Conservation (phyloP, 345 rosid genomes). For the Clausena lansium region DNA sequence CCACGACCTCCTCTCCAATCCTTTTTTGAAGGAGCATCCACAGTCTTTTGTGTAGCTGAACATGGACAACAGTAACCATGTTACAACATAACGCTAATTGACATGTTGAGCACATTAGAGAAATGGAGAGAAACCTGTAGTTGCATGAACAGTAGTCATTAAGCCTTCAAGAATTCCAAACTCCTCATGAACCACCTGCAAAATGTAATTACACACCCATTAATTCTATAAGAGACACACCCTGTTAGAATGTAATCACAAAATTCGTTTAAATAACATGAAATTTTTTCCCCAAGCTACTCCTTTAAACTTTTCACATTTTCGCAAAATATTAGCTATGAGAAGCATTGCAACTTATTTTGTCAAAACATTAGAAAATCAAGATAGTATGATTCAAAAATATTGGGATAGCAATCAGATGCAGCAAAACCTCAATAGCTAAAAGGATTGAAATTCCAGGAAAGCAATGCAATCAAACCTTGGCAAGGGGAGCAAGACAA, state of each 20-base stretch:
- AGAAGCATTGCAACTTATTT: background rate
- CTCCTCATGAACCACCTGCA: constrained; percentile 95
- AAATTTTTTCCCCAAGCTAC: background rate
- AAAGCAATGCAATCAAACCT: constrained; percentile 47
- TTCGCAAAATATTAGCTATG: background rate
- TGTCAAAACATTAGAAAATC: background rate
- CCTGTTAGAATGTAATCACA: background rate
- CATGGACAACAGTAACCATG: constrained; percentile 17
- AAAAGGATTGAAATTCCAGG: constrained; percentile 11
- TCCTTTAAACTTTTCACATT: background rate
- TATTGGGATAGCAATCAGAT: background rate
- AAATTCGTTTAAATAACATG: background rate
- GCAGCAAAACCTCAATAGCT: background rate
- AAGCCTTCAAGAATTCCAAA: constrained; percentile 95
- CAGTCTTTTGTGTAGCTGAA: constrained; percentile 97
- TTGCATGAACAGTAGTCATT: constrained; percentile 99
- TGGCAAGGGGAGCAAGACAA: constrained; percentile 99
- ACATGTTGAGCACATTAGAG: constrained; percentile 5
- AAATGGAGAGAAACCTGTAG: constrained; percentile 65
- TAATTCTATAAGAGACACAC: background rate
- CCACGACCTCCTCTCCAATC: constrained; percentile 99
- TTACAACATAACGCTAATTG: background rate
- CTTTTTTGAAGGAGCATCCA: constrained; percentile 97
- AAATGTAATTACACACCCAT: background rate
- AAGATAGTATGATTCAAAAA: background rate